phyloP scores from a whole-genome alignment of 768 basidiomycete species.

The Termitomyces titanicus region DNA sequence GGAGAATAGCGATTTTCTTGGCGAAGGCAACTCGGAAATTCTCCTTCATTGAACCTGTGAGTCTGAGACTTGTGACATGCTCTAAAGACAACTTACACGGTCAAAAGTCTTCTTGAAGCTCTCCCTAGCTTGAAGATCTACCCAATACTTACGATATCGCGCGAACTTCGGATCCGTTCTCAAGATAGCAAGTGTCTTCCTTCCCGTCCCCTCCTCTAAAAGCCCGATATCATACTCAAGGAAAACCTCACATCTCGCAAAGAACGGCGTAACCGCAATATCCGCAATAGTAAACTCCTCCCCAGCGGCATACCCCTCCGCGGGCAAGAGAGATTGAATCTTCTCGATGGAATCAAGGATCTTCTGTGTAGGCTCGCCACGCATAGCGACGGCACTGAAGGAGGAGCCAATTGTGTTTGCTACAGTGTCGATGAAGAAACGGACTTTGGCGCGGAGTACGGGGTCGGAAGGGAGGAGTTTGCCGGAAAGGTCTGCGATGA shows the following conservation, averaged over 20 bases:
- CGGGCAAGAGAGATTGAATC: constrained; percentile 47
- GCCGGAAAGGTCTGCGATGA: constrained; percentile 59
- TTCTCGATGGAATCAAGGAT: constrained; percentile 41
- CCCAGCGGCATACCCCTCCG: constrained; percentile 41
- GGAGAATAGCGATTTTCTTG: neutral
- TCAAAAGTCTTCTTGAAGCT: constrained; percentile 45
- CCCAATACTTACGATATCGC: constrained; percentile 46
- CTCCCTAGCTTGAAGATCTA: constrained; percentile 43
- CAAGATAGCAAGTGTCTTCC: constrained; percentile 38
- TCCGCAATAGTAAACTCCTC: constrained; percentile 60
- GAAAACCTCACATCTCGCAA: constrained; percentile 45
- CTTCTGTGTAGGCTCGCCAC: constrained; percentile 37
- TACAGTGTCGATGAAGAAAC: constrained; percentile 60
- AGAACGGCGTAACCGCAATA: constrained; percentile 55
- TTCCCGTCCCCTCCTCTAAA: constrained; percentile 46
- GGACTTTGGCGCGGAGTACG: constrained; percentile 51
- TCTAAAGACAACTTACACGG: neutral
- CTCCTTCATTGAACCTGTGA: neutral
- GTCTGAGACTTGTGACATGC: neutral
- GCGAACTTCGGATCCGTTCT: constrained; percentile 42
- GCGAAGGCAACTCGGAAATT: neutral
- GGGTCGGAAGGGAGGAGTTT: constrained; percentile 53
- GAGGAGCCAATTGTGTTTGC: constrained; percentile 40
- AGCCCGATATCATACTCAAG: constrained; percentile 50
- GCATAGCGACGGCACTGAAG: constrained; percentile 31